Evolutionary conservation across 345 rosid genomes (phyloP).

Genomic region (Acer campestre): DNA sequence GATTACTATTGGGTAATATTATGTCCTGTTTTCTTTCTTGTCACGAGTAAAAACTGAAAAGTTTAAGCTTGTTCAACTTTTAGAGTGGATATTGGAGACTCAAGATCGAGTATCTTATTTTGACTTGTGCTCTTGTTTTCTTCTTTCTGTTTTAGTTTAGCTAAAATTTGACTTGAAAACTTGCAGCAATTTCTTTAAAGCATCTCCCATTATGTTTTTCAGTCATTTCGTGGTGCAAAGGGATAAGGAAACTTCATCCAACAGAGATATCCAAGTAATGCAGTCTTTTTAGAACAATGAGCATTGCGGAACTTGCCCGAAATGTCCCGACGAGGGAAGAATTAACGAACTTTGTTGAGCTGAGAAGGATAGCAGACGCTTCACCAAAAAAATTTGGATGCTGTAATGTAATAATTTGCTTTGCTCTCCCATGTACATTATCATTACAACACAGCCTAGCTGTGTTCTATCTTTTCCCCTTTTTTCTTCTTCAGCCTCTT

Average conservation of each 20-base stretch:
- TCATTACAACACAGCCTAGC: not conserved
- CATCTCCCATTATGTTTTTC: constrained; percentile 5
- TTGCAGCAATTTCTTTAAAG: not conserved
- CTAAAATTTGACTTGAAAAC: not conserved
- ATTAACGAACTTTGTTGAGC: not conserved
- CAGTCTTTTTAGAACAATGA: not conserved
- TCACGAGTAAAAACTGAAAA: not conserved
- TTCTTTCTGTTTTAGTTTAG: not conserved
- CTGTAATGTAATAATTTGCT: constrained; percentile 7
- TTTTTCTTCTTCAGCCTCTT: not conserved
- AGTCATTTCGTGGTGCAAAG: constrained; percentile 30
- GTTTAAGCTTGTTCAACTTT: not conserved
- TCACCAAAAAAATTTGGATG: not conserved
- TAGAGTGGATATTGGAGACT: not conserved
- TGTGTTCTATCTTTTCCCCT: not conserved
- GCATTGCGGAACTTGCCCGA: not conserved
- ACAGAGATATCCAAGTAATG: not conserved
- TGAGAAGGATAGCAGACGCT: not conserved
- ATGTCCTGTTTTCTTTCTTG: not conserved
- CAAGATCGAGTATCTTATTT: not conserved
- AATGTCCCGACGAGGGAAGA: not conserved
- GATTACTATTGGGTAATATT: not conserved
- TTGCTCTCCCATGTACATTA: not conserved
- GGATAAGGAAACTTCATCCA: constrained; percentile 4
- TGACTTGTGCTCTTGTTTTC: not conserved